Evolutionary conservation across 1,284 basidiomycete genomes (phyloP).

Genomic region (Cryptococcus sp.): DNA sequence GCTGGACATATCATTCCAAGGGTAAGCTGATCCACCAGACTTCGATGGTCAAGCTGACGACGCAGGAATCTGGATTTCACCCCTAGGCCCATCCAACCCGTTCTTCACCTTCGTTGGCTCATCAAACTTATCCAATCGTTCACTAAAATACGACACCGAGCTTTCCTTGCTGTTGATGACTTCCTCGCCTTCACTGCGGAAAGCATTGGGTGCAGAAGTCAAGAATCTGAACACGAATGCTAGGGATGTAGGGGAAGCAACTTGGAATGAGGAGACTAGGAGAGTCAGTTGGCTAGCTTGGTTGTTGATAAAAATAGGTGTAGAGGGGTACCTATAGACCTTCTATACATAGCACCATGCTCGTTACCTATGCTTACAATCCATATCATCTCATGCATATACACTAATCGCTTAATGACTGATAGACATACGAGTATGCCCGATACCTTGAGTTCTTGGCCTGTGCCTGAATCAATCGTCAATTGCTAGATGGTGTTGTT

Average conservation of each 20-base stretch:
- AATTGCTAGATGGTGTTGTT: too few species aligned
- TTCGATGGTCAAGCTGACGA: neutral
- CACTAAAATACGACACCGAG: conserved; percentile 86
- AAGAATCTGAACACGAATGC: conserved; percentile 48
- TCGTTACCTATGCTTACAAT: too few species aligned
- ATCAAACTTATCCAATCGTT: conserved; percentile 91
- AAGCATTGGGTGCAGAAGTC: conserved; percentile 51
- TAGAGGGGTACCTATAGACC: conserved; percentile 47
- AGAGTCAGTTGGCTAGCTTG: conserved; percentile 67
- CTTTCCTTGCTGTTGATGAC: conserved; percentile 82
- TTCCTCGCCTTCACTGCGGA: conserved; percentile 50
- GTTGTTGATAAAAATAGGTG: conserved; percentile 55
- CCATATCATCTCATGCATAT: neutral
- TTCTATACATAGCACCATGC: too few species aligned
- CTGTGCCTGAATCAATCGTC: too few species aligned
- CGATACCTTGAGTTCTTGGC: too few species aligned
- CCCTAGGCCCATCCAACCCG: conserved; percentile 59
- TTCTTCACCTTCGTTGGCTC: conserved; percentile 86
- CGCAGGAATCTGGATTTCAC: neutral
- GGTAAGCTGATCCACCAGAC: conserved; percentile 53
- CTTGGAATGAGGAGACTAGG: conserved; percentile 55
- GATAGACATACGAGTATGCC: too few species aligned
- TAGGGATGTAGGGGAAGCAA: conserved; percentile 48
- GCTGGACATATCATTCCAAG: conserved; percentile 99
- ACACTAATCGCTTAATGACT: too few species aligned